These are phyloP conservation scores for Pachyrhizus erosus DNA, from an alignment of 306 rosid genomes.

Conservation along the genomic window DNA sequence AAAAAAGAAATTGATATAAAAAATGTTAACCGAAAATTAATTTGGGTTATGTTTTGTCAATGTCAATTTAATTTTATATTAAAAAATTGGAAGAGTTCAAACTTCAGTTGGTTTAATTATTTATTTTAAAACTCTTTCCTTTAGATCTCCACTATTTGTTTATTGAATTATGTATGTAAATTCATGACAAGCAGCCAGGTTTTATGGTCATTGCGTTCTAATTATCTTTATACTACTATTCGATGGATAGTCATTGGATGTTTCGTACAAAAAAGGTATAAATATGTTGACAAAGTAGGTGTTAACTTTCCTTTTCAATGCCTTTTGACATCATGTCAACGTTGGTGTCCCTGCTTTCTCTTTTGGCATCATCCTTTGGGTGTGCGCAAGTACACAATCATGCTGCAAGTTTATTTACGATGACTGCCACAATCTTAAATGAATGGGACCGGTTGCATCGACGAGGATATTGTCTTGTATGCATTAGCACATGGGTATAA, in stretches of 20 bases:
- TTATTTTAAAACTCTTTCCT: no score
- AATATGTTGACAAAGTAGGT: background rate
- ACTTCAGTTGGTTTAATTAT: background rate
- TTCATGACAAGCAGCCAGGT: background rate
- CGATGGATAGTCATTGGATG: background rate
- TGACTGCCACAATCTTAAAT: no score
- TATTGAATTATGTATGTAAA: no score
- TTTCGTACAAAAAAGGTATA: background rate
- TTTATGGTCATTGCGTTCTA: background rate
- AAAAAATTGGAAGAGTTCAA: background rate
- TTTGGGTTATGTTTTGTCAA: background rate
- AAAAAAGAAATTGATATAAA: background rate
- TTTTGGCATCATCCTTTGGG: background rate
- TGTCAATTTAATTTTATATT: background rate
- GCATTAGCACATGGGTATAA: background rate
- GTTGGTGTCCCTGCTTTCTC: background rate
- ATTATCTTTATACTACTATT: background rate
- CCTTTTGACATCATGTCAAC: background rate
- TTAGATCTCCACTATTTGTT: background rate
- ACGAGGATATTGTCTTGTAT: background rate
- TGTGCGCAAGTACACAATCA: background rate
- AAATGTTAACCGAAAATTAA: background rate
- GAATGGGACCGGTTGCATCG: background rate
- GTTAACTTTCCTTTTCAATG: slow-evolving; percentile 19
- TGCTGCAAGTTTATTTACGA: background rate